Conservation (phyloP, 2,329 filamentous ascomycete species). For the Aspergillus luchuensis region DNA sequence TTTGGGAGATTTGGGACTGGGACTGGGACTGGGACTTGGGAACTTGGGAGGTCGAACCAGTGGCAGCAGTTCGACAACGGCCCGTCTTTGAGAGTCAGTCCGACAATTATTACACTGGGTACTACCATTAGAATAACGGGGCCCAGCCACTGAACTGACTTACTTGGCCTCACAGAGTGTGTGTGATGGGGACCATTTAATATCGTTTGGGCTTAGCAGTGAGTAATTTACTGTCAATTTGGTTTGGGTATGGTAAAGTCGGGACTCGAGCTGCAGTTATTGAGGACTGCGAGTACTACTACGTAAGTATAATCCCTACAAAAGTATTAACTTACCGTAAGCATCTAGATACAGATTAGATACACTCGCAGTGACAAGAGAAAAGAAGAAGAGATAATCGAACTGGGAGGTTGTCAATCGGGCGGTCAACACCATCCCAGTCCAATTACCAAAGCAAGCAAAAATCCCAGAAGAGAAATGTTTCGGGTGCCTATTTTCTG, state of each 20-base stretch:
- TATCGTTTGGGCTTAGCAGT: not conserved
- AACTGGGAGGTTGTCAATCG: conserved; percentile 1
- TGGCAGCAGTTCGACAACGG: conserved; percentile 11
- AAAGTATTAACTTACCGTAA: too few species aligned
- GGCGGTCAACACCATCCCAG: conserved; percentile 8
- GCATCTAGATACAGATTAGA: too few species aligned
- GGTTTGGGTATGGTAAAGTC: not conserved
- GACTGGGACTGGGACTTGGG: conserved; percentile 11
- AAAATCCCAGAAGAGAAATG: not conserved
- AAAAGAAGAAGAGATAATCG: not conserved
- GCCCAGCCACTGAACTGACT: not conserved
- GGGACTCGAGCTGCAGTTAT: too few species aligned
- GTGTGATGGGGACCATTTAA: not conserved
- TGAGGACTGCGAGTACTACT: too few species aligned
- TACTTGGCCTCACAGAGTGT: not conserved
- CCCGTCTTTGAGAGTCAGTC: conserved; percentile 7
- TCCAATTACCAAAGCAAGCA: too few species aligned
- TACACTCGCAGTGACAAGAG: not conserved
- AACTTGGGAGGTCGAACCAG: conserved; percentile 21
- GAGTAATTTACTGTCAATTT: not conserved
- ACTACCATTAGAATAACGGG: not conserved
- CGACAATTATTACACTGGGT: not conserved
- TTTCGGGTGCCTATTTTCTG: not conserved
- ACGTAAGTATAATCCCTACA: too few species aligned
- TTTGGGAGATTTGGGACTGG: conserved; percentile 13